These are phyloP conservation scores for Osmozyma mogii DNA, from an alignment of 805 yeast genomes.

Conservation along the genomic window DNA sequence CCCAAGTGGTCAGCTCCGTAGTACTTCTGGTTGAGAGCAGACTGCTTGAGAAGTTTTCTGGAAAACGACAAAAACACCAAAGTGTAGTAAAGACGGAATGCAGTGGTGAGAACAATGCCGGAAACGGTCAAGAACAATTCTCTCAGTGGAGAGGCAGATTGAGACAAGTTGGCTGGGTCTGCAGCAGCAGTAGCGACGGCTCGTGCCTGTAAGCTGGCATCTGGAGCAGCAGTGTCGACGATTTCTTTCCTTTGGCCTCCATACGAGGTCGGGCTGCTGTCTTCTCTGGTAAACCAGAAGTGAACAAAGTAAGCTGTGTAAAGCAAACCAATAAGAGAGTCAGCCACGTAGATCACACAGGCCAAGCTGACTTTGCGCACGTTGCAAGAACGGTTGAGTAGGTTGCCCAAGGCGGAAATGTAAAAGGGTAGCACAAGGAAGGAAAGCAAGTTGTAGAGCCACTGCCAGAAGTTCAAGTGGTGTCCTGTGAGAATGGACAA, in stretches of 20 bases:
- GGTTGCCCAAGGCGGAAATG: slow-evolving; percentile 44
- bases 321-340: slow-evolving; percentile 56
- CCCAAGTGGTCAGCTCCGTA: slow-evolving; percentile 18
- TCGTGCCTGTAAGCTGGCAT: slow-evolving; percentile 3
- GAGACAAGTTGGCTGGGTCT: slow-evolving; percentile 24
- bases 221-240: not conserved
- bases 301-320: slow-evolving; percentile 70
- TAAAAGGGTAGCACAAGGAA: slow-evolving; percentile 57
- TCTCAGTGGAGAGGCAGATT: slow-evolving; percentile 53
- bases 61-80: slow-evolving; percentile 53
- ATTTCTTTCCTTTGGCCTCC: slow-evolving; percentile 1
- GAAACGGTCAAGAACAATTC: slow-evolving; percentile 51
- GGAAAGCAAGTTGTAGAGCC: slow-evolving; percentile 68
- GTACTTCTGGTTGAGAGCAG: slow-evolving; percentile 15
- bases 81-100: slow-evolving; percentile 51
- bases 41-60: slow-evolving; percentile 42
- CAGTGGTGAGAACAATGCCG: slow-evolving; percentile 40
- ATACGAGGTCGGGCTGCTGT: slow-evolving; percentile 15
- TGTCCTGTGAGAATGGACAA: slow-evolving; percentile 85
- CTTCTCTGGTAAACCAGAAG: slow-evolving; percentile 62
- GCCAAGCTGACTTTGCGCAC: slow-evolving; percentile 57
- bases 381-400: slow-evolving; percentile 39
- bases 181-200: slow-evolving; percentile 5
- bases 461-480: slow-evolving; percentile 72
- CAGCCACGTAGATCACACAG: slow-evolving; percentile 54